Base-by-base conservation (phyloP, 345 rosid species). In the Salix suchowensis region DNA sequence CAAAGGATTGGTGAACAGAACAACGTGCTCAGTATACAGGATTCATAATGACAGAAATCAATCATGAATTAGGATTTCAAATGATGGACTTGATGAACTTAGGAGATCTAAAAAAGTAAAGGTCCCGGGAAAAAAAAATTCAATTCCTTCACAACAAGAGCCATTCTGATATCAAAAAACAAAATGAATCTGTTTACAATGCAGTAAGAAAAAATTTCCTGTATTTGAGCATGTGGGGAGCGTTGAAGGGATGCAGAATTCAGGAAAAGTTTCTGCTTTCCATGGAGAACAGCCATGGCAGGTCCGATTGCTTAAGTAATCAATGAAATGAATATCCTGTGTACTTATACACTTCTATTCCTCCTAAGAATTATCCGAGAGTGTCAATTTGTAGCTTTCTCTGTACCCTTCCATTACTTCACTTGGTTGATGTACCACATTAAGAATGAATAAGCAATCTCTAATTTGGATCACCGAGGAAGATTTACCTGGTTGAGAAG, bases 401-500 rank as follows among this genome's bases (percentile, higher is more conserved):
- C 50, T 50, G 7, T 50, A 50, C 55, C 55, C 21, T 50, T 32
- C 34, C 34, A 32, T 32, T 5, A 50, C 55, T 50, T 50, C 55
- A 50, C 55, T 50, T 50, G 52, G 52, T 46, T 46, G 55, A 1
- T 1, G 55, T 15, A 5, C 21, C 55, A 16, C n/a, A 16, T 50
- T 1, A 15, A 50, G 7, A 50, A 16, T 42, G 55, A 5, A 50
- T 18, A 50, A 71, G 4, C 23, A 23, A 18, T 32, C 14, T 15
- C 18, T 9, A 34, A 10, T 14, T 60, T 8, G 14, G 21, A 28
- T 46, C 16, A 4, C 46, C 2, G n/a, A 50, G 55, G 55, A 75
- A 83, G 9, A 26, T 74, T 74, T 78, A 88, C 89, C 89, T 86
- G 42, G 97, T 90, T 67, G 94, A 91, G 84, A 92, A 94, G 89